Percentiles rank a stretch among this genome's conserved stretches.
phyloP scores from a whole-genome alignment of 164 flowering plant species.

The Magnolia changhungtana region DNA sequence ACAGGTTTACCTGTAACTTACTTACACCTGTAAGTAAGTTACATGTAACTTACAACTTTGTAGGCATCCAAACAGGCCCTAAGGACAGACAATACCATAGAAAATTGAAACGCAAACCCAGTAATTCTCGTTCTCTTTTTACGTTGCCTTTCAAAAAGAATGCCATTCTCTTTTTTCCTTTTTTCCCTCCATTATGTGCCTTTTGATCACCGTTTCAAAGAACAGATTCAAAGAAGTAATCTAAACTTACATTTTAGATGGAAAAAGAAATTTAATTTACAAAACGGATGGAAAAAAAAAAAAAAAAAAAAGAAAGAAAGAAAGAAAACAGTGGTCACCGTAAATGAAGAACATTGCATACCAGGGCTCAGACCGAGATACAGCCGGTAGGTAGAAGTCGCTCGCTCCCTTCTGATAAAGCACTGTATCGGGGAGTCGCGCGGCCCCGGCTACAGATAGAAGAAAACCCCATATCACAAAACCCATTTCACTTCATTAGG shows the following conservation, averaged over 20 bases:
- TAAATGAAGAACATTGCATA: constrained; percentile 26
- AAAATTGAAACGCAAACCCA: too few relatives aligned
- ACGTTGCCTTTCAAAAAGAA: too few relatives aligned
- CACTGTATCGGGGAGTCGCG: constrained; percentile 78
- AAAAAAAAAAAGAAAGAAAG: background rate
- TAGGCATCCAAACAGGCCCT: too few relatives aligned
- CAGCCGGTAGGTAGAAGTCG: constrained; percentile 60
- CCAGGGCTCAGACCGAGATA: constrained; percentile 69
- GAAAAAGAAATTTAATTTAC: background rate
- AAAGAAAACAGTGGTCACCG: background rate
- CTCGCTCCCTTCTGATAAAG: constrained; percentile 73
- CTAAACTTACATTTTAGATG: background rate
- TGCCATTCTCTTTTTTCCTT: too few relatives aligned
- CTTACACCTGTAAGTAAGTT: too few relatives aligned
- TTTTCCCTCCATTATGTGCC: too few relatives aligned
- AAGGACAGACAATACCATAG: too few relatives aligned
- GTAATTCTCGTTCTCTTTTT: too few relatives aligned
- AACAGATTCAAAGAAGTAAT: background rate
- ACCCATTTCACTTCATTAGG: background rate
- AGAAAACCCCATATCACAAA: background rate
- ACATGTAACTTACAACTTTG: too few relatives aligned
- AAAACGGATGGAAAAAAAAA: background rate
- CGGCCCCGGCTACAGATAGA: constrained; percentile 55
- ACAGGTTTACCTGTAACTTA: too few relatives aligned
- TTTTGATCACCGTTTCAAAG: background rate